A percentile compares a stretch with the other conserved stretches of the same genome.
These are phyloP conservation scores for Zoysia pacifica DNA, from an alignment of 176 grass and related monocot genomes.

Conservation along the genomic window DNA sequence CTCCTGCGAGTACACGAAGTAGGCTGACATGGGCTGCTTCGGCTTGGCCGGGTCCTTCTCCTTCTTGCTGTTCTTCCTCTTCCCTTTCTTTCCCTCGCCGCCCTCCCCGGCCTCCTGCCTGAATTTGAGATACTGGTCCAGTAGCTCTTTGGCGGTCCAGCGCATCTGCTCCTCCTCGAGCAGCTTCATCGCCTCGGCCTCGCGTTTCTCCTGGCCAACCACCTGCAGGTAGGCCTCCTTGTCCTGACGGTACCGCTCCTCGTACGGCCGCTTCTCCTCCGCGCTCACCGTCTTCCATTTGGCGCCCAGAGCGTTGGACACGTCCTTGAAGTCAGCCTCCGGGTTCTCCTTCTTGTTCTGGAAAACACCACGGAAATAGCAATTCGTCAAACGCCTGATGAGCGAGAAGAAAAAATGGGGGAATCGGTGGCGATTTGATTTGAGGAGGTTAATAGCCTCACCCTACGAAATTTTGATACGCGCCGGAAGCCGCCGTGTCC, in stretches of 20 bases:
- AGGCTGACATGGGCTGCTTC: slow-evolving; percentile 80
- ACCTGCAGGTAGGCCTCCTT: slow-evolving; percentile 82
- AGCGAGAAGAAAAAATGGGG: too few species aligned
- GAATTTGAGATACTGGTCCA: slow-evolving; percentile 84
- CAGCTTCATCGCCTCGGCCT: slow-evolving; percentile 89
- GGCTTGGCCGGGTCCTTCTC: slow-evolving; percentile 81
- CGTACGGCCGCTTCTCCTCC: slow-evolving; percentile 77
- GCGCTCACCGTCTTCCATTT: slow-evolving; percentile 71
- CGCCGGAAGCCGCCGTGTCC: too few species aligned
- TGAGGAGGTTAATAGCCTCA: not conserved
- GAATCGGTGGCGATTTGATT: too few species aligned
- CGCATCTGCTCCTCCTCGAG: slow-evolving; percentile 82
- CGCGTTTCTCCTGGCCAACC: slow-evolving; percentile 69
- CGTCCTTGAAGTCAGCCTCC: slow-evolving; percentile 76
- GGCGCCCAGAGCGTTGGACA: slow-evolving; percentile 52
- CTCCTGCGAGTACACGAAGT: slow-evolving; percentile 73
- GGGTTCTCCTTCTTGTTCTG: slow-evolving; percentile 68
- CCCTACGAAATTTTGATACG: too few species aligned
- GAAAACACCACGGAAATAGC: not conserved
- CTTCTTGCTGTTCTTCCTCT: slow-evolving; percentile 61
- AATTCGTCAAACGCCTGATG: slow-evolving; percentile 33
- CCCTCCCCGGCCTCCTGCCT: slow-evolving; percentile 52
- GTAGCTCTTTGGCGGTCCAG: slow-evolving; percentile 73
- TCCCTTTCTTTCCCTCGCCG: slow-evolving; percentile 51
- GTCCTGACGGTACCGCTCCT: slow-evolving; percentile 76